Evolutionary conservation across 768 basidiomycete species (phyloP), one percentile per base, ranked within the genome.

Genomic region (Pleurotus salmoneostramineus): DNA sequence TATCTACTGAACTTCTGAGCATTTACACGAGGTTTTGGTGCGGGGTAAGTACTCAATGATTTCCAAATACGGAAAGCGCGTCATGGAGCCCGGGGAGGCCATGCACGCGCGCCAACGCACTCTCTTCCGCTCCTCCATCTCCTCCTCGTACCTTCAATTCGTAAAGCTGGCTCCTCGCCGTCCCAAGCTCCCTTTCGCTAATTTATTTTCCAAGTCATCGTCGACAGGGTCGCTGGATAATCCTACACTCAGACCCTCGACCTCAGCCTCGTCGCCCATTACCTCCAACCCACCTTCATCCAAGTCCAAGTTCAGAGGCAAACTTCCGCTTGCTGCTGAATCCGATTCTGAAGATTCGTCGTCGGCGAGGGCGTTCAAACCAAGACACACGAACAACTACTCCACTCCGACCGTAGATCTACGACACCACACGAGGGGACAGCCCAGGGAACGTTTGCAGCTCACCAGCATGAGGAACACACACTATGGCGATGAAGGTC

Each of bases 401-500:
- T 55, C 52, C 21, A 42, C 52, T 42, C 52, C 52, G 27, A 31
- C 52, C 10, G 52, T 55, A 21, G 36, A 43, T 55, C 32, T 31
- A 42, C 52, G 52, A 27, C 15, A 36, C 11, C 37, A 40, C 27
- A n/a, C 40, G 32, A n/a, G 52, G 21, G 37, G 34, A 42, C 52
- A 55, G 42, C 15, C 27, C 6, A n/a, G 52, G 32, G 15, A 37
- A 35, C 33, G 48, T 27, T n/a, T 31, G 0, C 33, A 35, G 7
- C 36, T n/a, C 7, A 15, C 52, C 5, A 31, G 17, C 15, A 55
- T 55, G 52, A 40, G 15, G 31, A 55, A 27, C 10, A 33, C 35
- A 40, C 52, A 4, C 21, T 43, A 15, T 31, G 52, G 34, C 15
- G 61, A 63, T 32, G 47, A 61, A 48, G 62, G 57, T 34, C 59